phyloP scores from a whole-genome alignment of 805 yeast genomes.

The Debaryomyces maramus region DNA sequence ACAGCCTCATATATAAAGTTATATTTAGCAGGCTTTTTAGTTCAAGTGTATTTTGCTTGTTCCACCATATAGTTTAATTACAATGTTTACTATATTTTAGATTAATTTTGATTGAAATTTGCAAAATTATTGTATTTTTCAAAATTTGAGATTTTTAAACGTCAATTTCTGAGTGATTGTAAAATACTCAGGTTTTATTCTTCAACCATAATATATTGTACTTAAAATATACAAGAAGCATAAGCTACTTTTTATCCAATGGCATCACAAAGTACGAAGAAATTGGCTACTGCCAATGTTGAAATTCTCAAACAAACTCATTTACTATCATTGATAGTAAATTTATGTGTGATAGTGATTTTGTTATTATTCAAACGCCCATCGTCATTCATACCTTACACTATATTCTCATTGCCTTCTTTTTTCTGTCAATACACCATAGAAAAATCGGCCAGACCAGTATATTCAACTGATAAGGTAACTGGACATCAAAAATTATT shows the following conservation, averaged over 20 bases:
- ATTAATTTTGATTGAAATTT: too few species aligned
- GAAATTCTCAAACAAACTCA: conserved; percentile 42
- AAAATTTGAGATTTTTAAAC: too few species aligned
- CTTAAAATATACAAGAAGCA: too few species aligned
- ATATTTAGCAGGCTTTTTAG: too few species aligned
- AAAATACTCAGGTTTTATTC: too few species aligned
- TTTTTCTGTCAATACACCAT: conserved; percentile 49
- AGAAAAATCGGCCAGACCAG: conserved; percentile 64
- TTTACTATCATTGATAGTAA: conserved; percentile 32
- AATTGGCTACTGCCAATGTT: conserved; percentile 45
- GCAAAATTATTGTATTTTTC: too few species aligned
- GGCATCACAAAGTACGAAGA: conserved; percentile 61
- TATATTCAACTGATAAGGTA: conserved; percentile 35
- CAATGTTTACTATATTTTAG: too few species aligned
- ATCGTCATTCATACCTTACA: conserved; percentile 36
- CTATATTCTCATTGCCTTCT: conserved; percentile 37
- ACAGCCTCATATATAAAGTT: too few species aligned
- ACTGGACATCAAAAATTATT: conserved; percentile 40
- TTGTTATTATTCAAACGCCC: conserved; percentile 47
- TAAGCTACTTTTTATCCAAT: conserved; percentile 30
- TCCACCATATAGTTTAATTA: too few species aligned
- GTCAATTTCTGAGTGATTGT: too few species aligned
- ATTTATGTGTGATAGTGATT: conserved; percentile 38
- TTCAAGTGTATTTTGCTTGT: too few species aligned
- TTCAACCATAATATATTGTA: too few species aligned